These are phyloP conservation scores for Neonectria hederae DNA, from an alignment of 2,329 filamentous ascomycete species.

Conservation along the genomic window DNA sequence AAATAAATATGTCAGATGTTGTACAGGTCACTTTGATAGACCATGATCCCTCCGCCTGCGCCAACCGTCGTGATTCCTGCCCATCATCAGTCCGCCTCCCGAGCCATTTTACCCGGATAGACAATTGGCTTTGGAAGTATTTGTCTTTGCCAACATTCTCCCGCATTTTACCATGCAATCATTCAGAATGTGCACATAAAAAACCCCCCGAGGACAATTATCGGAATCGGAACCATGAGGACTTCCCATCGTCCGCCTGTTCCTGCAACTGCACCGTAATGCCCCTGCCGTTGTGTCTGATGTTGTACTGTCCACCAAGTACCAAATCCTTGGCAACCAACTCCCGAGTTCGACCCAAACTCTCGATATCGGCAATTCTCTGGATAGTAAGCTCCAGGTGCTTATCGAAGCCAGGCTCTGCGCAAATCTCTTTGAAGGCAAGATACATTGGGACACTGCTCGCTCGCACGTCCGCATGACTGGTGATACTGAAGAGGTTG, in stretches of 20 bases:
- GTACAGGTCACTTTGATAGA: slow-evolving; percentile 33
- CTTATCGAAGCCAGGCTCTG: slow-evolving; percentile 78
- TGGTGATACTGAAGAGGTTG: slow-evolving; percentile 95
- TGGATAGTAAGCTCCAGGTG: slow-evolving; percentile 84
- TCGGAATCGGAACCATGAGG: not conserved
- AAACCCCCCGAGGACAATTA: not conserved
- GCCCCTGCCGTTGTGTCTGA: slow-evolving; percentile 56
- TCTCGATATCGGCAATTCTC: slow-evolving; percentile 92
- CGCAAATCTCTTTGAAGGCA: slow-evolving; percentile 87
- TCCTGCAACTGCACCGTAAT: slow-evolving; percentile 56
- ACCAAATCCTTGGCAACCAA: slow-evolving; percentile 95
- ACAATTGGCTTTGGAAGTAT: not conserved
- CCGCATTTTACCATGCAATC: not conserved
- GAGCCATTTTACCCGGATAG: not conserved
- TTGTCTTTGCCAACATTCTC: not conserved
- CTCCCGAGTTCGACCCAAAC: slow-evolving; percentile 90
- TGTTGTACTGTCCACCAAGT: slow-evolving; percentile 80
- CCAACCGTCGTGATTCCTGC: slow-evolving; percentile 1
- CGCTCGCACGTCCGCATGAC: slow-evolving; percentile 84
- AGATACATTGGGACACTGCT: slow-evolving; percentile 96
- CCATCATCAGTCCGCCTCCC: slow-evolving; percentile 21
- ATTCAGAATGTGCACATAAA: not conserved
- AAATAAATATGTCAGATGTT: slow-evolving; percentile 37
- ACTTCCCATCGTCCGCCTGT: slow-evolving; percentile 50
- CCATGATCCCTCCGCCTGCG: slow-evolving; percentile 16